A percentile compares a stretch with the other conserved stretches of the same genome.
Conservation (phyloP, 108 stramenopile genomes). For the Seminavis robusta region DNA sequence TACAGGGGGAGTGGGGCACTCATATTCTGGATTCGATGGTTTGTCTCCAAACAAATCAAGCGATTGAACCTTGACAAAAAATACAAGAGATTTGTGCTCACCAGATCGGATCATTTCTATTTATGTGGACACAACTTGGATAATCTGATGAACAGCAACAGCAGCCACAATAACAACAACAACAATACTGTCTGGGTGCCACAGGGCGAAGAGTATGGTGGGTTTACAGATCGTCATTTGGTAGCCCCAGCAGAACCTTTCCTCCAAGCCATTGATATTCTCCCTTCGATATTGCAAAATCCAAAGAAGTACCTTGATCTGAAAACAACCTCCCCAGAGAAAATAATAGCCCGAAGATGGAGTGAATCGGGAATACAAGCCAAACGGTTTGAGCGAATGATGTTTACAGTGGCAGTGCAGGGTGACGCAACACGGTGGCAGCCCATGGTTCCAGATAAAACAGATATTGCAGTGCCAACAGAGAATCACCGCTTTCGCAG, state of each 20-base stretch:
- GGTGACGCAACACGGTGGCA: too few relatives aligned
- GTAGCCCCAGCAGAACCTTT: slow-evolving; percentile 11
- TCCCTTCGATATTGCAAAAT: slow-evolving; percentile 22
- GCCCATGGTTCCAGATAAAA: too few relatives aligned
- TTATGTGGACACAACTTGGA: slow-evolving; percentile 19
- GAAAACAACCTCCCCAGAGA: too few relatives aligned
- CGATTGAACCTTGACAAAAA: background rate
- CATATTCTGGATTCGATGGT: slow-evolving; percentile 40
- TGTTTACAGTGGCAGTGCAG: too few relatives aligned
- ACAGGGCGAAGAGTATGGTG: slow-evolving; percentile 24
- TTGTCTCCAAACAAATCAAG: slow-evolving; percentile 8
- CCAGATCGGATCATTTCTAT: slow-evolving; percentile 47
- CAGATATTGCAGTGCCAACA: too few relatives aligned
- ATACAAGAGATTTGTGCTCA: slow-evolving; percentile 40
- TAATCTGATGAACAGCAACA: slow-evolving; percentile 1
- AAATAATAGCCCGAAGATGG: too few relatives aligned
- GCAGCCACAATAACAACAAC: too few relatives aligned
- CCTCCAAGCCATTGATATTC: slow-evolving; percentile 29
- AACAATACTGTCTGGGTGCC: slow-evolving; percentile 29
- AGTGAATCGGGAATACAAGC: too few relatives aligned
- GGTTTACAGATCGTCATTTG: slow-evolving; percentile 32
- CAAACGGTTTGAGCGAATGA: too few relatives aligned
- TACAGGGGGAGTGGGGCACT: slow-evolving; percentile 16
- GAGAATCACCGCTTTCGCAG: too few relatives aligned
- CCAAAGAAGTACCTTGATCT: too few relatives aligned